Conservation (phyloP, 805 yeast genomes). For the Suhomyces kilbournensis region DNA sequence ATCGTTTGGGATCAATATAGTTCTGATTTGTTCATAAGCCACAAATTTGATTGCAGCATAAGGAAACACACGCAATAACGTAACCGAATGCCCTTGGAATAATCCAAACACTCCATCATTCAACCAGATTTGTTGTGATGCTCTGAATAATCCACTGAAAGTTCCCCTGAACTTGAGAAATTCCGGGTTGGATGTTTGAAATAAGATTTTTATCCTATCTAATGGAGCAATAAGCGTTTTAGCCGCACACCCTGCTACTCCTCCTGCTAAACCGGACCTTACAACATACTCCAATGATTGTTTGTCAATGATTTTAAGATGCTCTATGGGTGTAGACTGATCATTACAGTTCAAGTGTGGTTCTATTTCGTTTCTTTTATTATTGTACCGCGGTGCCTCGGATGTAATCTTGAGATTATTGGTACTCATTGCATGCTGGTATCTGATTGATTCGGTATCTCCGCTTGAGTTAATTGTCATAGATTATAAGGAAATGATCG, state of each 20-base stretch:
- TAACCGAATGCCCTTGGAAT: slow-evolving; percentile 94
- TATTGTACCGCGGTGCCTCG: not conserved
- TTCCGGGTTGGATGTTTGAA: slow-evolving; percentile 93
- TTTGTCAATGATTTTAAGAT: slow-evolving; percentile 51
- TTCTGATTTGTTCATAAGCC: slow-evolving; percentile 88
- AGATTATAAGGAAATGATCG: not conserved
- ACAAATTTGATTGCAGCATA: slow-evolving; percentile 97
- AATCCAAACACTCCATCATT: slow-evolving; percentile 78
- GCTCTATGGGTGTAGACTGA: slow-evolving; percentile 28
- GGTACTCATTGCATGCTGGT: not conserved
- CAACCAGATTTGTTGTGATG: slow-evolving; percentile 62
- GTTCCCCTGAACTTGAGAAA: slow-evolving; percentile 79
- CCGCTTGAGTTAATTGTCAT: not conserved
- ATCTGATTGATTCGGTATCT: not conserved
- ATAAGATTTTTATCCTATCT: slow-evolving; percentile 90
- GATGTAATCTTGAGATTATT: not conserved
- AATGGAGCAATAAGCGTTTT: slow-evolving; percentile 93
- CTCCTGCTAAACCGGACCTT: slow-evolving; percentile 90
- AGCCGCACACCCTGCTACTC: slow-evolving; percentile 93
- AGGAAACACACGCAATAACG: slow-evolving; percentile 86
- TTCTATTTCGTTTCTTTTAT: slow-evolving; percentile 1
- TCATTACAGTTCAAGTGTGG: slow-evolving; percentile 20
- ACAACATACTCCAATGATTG: slow-evolving; percentile 74
- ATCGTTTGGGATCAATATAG: slow-evolving; percentile 71
- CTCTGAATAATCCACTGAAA: slow-evolving; percentile 68